phyloP scores from a whole-genome alignment of 805 yeast species.

The Citeromyces matritensis region DNA sequence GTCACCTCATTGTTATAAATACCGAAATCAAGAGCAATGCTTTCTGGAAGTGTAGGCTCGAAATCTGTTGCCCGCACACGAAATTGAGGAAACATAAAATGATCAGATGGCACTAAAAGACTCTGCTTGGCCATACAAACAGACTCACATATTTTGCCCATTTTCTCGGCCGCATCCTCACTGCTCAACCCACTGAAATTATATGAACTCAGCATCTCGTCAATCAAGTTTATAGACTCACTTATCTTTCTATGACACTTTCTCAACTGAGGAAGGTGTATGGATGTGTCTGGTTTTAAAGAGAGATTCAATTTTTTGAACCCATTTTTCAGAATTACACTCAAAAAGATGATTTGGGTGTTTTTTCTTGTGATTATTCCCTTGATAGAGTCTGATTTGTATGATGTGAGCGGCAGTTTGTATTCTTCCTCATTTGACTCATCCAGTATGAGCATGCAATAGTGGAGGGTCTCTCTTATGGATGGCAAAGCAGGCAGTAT shows the following conservation, averaged over 20 bases:
- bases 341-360: constrained; percentile 31
- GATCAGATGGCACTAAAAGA: constrained; percentile 36
- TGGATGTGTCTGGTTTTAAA: constrained; percentile 18
- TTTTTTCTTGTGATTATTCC: constrained; percentile 48
- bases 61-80: constrained; percentile 19
- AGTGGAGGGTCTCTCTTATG: constrained; percentile 23
- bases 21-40: constrained; percentile 39
- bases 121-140: constrained; percentile 17
- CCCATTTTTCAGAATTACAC: constrained; percentile 21
- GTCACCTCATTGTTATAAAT: constrained; percentile 48
- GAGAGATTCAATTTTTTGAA: constrained; percentile 21
- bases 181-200: constrained; percentile 4
- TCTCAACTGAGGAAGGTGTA: constrained; percentile 24
- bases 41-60: constrained; percentile 30
- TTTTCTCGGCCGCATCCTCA: background rate
- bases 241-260: constrained; percentile 17
- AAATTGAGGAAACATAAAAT: constrained; percentile 42
- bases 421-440: constrained; percentile 22
- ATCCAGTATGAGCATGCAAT: constrained; percentile 22
- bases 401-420: constrained; percentile 41
- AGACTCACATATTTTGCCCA: constrained; percentile 6
- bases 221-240: constrained; percentile 26
- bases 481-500: constrained; percentile 31
- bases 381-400: constrained; percentile 38
- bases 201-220: constrained; percentile 15